Evolutionary conservation across 2,329 filamentous ascomycete genomes (phyloP).

Genomic region (Arthrobotrys iridis): DNA sequence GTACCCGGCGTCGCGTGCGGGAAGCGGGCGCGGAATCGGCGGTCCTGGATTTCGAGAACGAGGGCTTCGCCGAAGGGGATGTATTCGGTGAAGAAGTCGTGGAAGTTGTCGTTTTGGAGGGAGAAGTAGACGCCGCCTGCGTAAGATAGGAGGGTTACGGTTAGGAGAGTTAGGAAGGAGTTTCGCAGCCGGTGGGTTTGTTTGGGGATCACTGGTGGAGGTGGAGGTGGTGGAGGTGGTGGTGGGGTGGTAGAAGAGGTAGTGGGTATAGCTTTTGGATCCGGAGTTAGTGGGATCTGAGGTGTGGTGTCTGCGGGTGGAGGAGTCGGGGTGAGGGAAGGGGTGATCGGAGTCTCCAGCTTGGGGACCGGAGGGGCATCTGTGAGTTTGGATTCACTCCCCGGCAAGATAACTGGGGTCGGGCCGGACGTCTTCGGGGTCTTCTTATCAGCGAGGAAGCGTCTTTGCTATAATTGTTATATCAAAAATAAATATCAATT

Average conservation of each 20-base stretch:
- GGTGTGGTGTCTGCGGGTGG: constrained; percentile 64
- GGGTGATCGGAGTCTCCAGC: constrained; percentile 55
- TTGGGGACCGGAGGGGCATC: constrained; percentile 56
- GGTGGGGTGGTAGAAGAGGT: constrained; percentile 63
- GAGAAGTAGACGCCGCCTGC: constrained; percentile 92
- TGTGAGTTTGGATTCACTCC: constrained; percentile 58
- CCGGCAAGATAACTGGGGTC: constrained; percentile 57
- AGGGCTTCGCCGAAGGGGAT: constrained; percentile 93
- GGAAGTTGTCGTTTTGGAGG: constrained; percentile 94
- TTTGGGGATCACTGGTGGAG: constrained; percentile 66
- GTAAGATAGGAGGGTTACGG: constrained; percentile 81
- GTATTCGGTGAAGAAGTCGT: constrained; percentile 99
- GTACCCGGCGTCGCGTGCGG: constrained; percentile 65
- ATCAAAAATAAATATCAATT: constrained; percentile 15
- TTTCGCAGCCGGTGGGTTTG: constrained; percentile 79
- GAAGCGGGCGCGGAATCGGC: constrained; percentile 89
- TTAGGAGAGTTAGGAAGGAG: constrained; percentile 78
- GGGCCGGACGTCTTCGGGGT: constrained; percentile 29
- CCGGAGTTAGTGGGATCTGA: constrained; percentile 65
- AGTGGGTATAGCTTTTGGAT: constrained; percentile 61
- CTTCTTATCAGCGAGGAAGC: constrained; percentile 44
- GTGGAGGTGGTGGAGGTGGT: constrained; percentile 61
- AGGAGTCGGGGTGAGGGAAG: constrained; percentile 59
- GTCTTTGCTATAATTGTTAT: constrained; percentile 51
- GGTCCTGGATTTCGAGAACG: constrained; percentile 94